phyloP scores from a whole-genome alignment of 495 filamentous ascomycete species.

The Penicillium alfredii region DNA sequence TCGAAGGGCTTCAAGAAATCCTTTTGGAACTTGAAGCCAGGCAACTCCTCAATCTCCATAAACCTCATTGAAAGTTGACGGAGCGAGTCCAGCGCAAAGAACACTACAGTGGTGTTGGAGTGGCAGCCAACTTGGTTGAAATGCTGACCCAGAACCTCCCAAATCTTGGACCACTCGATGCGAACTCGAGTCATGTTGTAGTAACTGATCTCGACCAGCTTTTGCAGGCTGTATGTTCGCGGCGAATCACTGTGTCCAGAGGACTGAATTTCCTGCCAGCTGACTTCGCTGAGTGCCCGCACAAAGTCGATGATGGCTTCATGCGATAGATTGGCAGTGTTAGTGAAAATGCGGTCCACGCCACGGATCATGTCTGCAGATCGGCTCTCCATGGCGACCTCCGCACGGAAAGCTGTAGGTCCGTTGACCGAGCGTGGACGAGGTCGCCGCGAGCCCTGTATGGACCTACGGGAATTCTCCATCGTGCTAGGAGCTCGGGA shows the following conservation, averaged over 20 bases:
- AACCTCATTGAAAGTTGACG: slow-evolving; percentile 96
- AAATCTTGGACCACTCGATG: slow-evolving; percentile 97
- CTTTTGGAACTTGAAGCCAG: slow-evolving; percentile 99
- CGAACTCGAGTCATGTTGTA: slow-evolving; percentile 99
- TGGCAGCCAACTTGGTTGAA: slow-evolving; percentile 98
- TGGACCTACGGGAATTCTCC: slow-evolving; percentile 55
- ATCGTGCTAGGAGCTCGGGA: slow-evolving; percentile 62
- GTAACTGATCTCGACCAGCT: slow-evolving; percentile 96
- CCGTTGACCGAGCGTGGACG: slow-evolving; percentile 60
- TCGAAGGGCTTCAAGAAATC: slow-evolving; percentile 98
- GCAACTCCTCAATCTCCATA: slow-evolving; percentile 95
- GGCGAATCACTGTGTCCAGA: slow-evolving; percentile 93
- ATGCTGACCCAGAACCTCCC: slow-evolving; percentile 91
- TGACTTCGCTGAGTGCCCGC: slow-evolving; percentile 86
- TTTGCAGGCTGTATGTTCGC: slow-evolving; percentile 93
- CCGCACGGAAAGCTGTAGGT: slow-evolving; percentile 65
- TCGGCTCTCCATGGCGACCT: slow-evolving; percentile 85
- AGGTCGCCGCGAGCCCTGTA: slow-evolving; percentile 56
- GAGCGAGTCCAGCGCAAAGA: slow-evolving; percentile 92
- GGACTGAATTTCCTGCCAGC: slow-evolving; percentile 97
- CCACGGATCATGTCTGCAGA: slow-evolving; percentile 88
- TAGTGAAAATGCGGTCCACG: slow-evolving; percentile 93
- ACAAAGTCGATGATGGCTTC: slow-evolving; percentile 98
- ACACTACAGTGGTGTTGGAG: slow-evolving; percentile 89
- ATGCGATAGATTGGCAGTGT: slow-evolving; percentile 85